phyloP scores from a whole-genome alignment of 1,139 yeast genomes.

The Arxiozyma bovina region DNA sequence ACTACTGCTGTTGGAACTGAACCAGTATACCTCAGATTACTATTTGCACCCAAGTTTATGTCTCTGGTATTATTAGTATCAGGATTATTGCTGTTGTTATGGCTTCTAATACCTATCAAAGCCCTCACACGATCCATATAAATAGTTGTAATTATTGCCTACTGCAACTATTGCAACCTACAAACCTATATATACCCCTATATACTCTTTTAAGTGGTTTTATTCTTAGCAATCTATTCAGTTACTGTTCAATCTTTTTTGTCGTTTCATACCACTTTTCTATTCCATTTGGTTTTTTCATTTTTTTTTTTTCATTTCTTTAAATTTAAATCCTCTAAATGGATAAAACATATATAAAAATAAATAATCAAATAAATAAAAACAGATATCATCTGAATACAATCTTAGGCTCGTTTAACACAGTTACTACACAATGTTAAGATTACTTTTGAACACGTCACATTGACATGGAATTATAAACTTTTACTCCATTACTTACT shows the following conservation, averaged over 20 bases:
- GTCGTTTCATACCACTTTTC: neutral
- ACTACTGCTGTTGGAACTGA: neutral
- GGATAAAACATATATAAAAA: too few relatives aligned
- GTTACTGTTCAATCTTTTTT: neutral
- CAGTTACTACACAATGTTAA: too few relatives aligned
- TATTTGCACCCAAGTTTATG: neutral
- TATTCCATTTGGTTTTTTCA: too few relatives aligned
- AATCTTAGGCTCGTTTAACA: too few relatives aligned
- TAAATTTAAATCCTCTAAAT: too few relatives aligned
- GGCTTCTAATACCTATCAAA: constrained; percentile 11
- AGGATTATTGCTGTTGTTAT: neutral
- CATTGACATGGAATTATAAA: neutral
- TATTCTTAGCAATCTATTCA: neutral
- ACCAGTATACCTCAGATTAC: neutral
- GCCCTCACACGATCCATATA: constrained; percentile 16
- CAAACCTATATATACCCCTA: neutral
- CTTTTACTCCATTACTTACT: neutral
- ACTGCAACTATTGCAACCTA: neutral
- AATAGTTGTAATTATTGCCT: neutral
- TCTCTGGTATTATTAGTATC: neutral
- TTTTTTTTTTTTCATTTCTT: too few relatives aligned
- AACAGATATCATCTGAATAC: too few relatives aligned
- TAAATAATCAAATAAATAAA: too few relatives aligned
- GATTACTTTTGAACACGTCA: neutral
- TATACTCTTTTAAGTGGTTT: neutral